Evolutionary conservation across 2,329 filamentous ascomycete species (phyloP).

Genomic region (Cladosporium austrohemisphaericum): DNA sequence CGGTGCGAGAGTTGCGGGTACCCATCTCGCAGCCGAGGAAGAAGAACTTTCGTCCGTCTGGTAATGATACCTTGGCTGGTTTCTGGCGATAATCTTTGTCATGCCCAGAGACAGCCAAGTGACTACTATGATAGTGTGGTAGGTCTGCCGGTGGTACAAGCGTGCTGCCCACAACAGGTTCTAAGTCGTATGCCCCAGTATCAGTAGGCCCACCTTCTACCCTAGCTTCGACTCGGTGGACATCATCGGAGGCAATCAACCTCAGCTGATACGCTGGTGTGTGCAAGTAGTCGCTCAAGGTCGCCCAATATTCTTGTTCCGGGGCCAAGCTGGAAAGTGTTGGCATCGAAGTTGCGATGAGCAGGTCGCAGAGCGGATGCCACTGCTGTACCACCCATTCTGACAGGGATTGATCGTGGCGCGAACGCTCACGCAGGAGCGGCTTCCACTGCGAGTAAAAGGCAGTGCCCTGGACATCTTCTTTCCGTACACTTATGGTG

Average conservation of each 20-base stretch:
- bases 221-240: neutral
- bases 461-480: slow-evolving; percentile 9
- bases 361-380: neutral
- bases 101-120: neutral
- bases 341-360: neutral
- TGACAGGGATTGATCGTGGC: neutral
- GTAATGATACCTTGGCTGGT: neutral
- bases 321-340: neutral
- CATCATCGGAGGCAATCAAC: neutral
- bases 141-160: neutral
- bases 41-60: neutral
- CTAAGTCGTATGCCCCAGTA: neutral
- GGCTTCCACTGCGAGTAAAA: slow-evolving; percentile 16
- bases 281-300: slow-evolving; percentile 14
- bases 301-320: slow-evolving; percentile 2
- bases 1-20: neutral
- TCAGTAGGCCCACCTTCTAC: neutral
- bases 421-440: neutral
- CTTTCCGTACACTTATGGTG: slow-evolving; percentile 4
- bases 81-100: neutral
- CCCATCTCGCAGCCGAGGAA: neutral
- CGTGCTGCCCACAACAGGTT: neutral
- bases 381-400: neutral
- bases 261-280: slow-evolving; percentile 12
- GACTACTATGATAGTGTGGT: neutral